Evolutionary conservation across 108 stramenopile species (phyloP).

Genomic region (Nitzschia putrida): DNA sequence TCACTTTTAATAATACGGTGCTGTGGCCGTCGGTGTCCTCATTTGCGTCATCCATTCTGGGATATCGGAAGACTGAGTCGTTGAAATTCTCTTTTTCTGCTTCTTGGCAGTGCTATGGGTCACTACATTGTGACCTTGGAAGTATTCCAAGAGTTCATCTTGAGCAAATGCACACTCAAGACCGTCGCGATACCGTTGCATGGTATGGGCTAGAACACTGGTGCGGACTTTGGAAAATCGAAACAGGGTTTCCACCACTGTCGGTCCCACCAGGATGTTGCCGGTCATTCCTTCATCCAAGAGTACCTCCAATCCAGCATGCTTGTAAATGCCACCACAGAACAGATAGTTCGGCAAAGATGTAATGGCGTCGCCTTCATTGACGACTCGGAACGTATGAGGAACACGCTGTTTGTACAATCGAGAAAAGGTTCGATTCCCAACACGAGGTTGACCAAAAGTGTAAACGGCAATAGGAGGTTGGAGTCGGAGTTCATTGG

Average conservation of each 20-base stretch:
- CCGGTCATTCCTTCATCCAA: constrained; percentile 80
- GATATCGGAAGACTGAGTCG: not conserved
- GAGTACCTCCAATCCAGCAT: constrained; percentile 75
- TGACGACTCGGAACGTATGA: constrained; percentile 74
- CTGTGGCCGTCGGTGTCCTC: too few relatives aligned
- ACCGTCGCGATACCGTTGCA: constrained; percentile 69
- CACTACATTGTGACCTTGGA: constrained; percentile 47
- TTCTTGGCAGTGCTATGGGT: not conserved
- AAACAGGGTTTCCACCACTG: constrained; percentile 80
- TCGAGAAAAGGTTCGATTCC: constrained; percentile 59
- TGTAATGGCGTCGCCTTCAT: constrained; percentile 77
- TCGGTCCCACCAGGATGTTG: constrained; percentile 78
- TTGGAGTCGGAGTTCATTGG: constrained; percentile 46
- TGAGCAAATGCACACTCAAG: constrained; percentile 65
- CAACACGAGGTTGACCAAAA: constrained; percentile 64
- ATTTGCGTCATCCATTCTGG: constrained; percentile 21
- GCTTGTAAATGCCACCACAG: constrained; percentile 72
- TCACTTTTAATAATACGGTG: too few relatives aligned
- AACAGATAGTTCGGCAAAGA: constrained; percentile 53
- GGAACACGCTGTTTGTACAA: constrained; percentile 77
- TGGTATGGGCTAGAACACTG: constrained; percentile 61
- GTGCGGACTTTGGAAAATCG: constrained; percentile 77
- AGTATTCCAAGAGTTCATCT: constrained; percentile 74
- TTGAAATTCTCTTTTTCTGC: not conserved
- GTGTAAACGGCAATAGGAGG: constrained; percentile 80